phyloP scores from a whole-genome alignment of 2,329 filamentous ascomycete genomes.

The Metarhizium brunneum region DNA sequence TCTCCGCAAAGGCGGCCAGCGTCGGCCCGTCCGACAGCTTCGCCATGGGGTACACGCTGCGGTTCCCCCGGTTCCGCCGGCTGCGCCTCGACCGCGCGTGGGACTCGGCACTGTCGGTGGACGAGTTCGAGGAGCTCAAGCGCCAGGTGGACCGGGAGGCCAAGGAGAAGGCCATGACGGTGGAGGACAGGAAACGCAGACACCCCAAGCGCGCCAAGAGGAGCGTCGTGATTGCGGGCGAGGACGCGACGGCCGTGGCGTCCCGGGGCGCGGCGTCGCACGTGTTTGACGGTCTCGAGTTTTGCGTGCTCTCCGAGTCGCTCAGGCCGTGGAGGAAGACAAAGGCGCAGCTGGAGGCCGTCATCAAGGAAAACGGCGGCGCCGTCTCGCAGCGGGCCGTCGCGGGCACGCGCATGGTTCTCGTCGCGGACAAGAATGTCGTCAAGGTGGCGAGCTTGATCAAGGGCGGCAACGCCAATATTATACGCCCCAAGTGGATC shows the following conservation, averaged over 20 bases:
- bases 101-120: constrained; percentile 67
- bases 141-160: constrained; percentile 59
- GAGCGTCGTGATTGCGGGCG: constrained; percentile 63
- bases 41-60: constrained; percentile 64
- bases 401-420: constrained; percentile 51
- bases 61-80: constrained; percentile 83
- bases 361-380: constrained; percentile 80
- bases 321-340: constrained; percentile 59
- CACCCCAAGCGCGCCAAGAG: constrained; percentile 54
- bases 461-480: constrained; percentile 59
- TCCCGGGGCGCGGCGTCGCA: constrained; percentile 51
- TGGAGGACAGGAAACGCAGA: constrained; percentile 55
- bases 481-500: constrained; percentile 76
- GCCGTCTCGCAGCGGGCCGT: constrained; percentile 65
- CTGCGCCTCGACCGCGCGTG: constrained; percentile 78
- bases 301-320: constrained; percentile 77
- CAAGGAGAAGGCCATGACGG: constrained; percentile 66
- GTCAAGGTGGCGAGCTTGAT: constrained; percentile 79
- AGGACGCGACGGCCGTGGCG: constrained; percentile 32
- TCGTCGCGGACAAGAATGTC: constrained; percentile 69
- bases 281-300: constrained; percentile 67
- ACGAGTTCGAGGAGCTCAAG: constrained; percentile 68
- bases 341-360: constrained; percentile 68
- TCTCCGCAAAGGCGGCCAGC: constrained; percentile 82
- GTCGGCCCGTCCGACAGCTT: constrained; percentile 70